Evolutionary conservation across 805 yeast genomes (phyloP), one percentile per base, ranked within the genome.

Genomic region (Cyberlindnera lachancei): DNA sequence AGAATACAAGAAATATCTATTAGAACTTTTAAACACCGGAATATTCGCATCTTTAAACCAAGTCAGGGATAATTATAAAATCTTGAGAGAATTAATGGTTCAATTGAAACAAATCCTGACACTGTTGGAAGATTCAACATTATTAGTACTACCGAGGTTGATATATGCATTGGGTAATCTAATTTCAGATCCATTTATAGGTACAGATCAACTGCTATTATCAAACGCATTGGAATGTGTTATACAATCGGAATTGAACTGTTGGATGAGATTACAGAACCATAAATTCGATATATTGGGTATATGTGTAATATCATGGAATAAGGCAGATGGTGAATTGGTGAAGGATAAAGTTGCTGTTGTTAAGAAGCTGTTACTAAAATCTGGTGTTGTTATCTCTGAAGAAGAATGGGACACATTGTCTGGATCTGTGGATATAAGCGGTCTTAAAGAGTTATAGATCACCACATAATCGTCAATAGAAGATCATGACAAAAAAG

Each of bases 101-200:
- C 45, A 46, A 6, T 30, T 40, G 0, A 27, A 8, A 0, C 5
- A 3, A 1, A 36, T 51, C 3, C 18, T 51, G 1, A 13, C 29
- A 4, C 23, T 23, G 3, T 26, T 50, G 17, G 22, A 27, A 5
- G 12, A 37, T 1, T 15, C 32, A 4, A 36, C 42, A 2, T 19
- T 40, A 21, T 42, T 35, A 26, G 23, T 36, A 1, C 26, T 48
- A 0, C 50, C 52, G 12, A 37, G 55, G n/a, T 26, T 51, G 29
- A 3, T 48, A 4, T 42, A 40, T 20, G 24, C 42, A 11, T 6
- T 51, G 8, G 52, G 55, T 0, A 40, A 28, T 10, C 18, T 51
- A 3, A 11, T 50, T 10, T 24, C 45, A 0, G 41, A 50, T 27
- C 56, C 56, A 1, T 50, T 48, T 30, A 36, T 49, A 8, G 42